Percentiles rank a stretch among this genome's conserved stretches.
These are phyloP conservation scores for Plantago coronopus DNA, from an alignment of 305 asterid genomes.

Conservation along the genomic window DNA sequence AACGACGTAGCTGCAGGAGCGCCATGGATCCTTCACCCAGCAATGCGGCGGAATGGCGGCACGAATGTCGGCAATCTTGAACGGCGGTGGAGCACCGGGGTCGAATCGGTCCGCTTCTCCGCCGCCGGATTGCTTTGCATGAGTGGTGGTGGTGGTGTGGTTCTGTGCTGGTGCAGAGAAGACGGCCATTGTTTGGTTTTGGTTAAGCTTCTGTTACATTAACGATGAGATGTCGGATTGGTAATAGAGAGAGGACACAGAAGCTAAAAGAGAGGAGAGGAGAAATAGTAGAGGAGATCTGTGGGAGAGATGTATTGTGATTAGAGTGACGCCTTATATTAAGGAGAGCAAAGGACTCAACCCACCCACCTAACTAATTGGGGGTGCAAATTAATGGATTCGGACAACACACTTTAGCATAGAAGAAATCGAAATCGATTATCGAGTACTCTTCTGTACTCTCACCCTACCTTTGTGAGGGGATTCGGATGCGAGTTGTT, in stretches of 20 bases:
- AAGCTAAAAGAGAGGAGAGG: neutral
- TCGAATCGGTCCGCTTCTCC: slow-evolving; percentile 41
- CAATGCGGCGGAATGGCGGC: slow-evolving; percentile 94
- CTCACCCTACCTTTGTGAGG: too few relatives aligned
- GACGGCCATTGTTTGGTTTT: neutral
- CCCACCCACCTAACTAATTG: slow-evolving; percentile 1
- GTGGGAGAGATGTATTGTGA: neutral
- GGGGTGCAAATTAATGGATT: neutral
- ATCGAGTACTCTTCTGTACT: too few relatives aligned
- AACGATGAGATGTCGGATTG: neutral
- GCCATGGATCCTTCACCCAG: slow-evolving; percentile 87
- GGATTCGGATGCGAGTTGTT: too few relatives aligned
- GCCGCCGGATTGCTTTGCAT: slow-evolving; percentile 9
- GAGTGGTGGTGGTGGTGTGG: slow-evolving; percentile 8
- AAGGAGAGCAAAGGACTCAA: neutral
- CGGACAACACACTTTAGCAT: too few relatives aligned
- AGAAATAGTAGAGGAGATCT: neutral
- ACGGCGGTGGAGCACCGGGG: slow-evolving; percentile 82
- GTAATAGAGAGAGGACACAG: neutral
- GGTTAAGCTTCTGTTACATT: neutral
- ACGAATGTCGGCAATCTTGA: slow-evolving; percentile 64
- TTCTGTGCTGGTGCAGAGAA: neutral
- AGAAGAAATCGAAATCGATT: too few relatives aligned
- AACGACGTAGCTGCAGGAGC: slow-evolving; percentile 63
- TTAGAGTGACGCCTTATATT: neutral